Evolutionary conservation across 306 rosid genomes (phyloP).

Genomic region (Luffa acutangula): DNA sequence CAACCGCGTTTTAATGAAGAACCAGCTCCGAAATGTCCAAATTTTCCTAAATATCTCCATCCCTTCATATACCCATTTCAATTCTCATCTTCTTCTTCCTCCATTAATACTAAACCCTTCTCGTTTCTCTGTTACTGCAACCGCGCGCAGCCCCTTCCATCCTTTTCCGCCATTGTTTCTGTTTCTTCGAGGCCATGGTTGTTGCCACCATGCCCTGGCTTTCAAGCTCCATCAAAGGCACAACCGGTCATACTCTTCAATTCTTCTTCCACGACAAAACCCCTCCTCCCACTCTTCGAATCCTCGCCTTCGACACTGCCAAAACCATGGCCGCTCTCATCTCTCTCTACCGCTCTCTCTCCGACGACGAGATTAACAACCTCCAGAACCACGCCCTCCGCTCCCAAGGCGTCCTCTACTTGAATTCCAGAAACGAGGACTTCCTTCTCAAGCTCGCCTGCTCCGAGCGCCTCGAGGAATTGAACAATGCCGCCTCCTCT

Average conservation of each 20-base stretch:
- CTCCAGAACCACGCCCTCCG: slow-evolving; percentile 21
- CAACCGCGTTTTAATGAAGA: slow-evolving; percentile 21
- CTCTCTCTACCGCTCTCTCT: slow-evolving; percentile 44
- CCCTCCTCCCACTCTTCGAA: slow-evolving; percentile 25
- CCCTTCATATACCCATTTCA: slow-evolving; percentile 5
- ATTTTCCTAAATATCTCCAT: not conserved
- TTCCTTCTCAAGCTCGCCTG: slow-evolving; percentile 56
- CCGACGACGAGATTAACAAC: slow-evolving; percentile 28
- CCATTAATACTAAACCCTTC: not conserved
- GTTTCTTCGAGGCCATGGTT: slow-evolving; percentile 14
- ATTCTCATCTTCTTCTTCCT: not conserved
- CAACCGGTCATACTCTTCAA: not conserved
- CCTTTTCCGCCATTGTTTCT: not conserved
- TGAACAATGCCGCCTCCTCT: slow-evolving; percentile 31
- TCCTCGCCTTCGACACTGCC: slow-evolving; percentile 55
- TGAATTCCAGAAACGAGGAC: slow-evolving; percentile 37
- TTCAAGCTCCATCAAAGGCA: slow-evolving; percentile 1
- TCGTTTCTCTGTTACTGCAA: not conserved
- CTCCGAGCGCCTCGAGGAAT: slow-evolving; percentile 52
- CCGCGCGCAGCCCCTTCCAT: not conserved
- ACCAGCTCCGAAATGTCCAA: slow-evolving; percentile 14
- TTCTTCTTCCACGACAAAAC: slow-evolving; percentile 22
- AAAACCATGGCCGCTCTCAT: slow-evolving; percentile 50
- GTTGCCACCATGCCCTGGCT: slow-evolving; percentile 24
- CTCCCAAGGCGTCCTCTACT: slow-evolving; percentile 31